These are phyloP conservation scores for Brassica incana DNA, from an alignment of 345 rosid species.

Conservation along the genomic window DNA sequence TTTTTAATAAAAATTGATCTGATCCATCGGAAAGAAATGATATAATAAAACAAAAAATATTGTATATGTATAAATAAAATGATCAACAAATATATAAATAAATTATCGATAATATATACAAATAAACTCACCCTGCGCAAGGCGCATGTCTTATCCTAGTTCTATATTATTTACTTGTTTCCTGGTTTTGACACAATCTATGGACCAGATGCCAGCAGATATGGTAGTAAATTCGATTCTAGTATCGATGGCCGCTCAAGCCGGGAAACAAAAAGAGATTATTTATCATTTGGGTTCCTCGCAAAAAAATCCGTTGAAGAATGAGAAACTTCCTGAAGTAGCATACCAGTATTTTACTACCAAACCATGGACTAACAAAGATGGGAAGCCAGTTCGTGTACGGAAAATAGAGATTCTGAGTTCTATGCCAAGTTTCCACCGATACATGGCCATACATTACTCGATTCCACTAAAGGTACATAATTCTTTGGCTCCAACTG, in stretches of 20 bases:
- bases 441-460: slow-evolving; percentile 72
- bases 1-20: no score
- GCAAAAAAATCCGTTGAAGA: slow-evolving; percentile 48
- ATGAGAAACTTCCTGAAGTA: slow-evolving; percentile 44
- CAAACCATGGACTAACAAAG: slow-evolving; percentile 80
- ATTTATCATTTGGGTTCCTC: slow-evolving; percentile 88
- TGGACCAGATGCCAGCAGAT: slow-evolving; percentile 71
- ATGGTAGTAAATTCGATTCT: slow-evolving; percentile 79
- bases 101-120: no score
- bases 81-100: no score
- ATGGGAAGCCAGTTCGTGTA: slow-evolving; percentile 70
- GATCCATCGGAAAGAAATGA: no score
- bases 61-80: no score
- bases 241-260: slow-evolving; percentile 58
- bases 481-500: background rate
- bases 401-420: slow-evolving; percentile 44
- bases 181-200: background rate
- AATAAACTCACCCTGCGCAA: no score
- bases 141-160: no score
- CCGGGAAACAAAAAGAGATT: slow-evolving; percentile 24
- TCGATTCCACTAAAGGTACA: slow-evolving; percentile 62
- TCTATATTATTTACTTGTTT: background rate
- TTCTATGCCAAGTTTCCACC: slow-evolving; percentile 72
- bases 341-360: slow-evolving; percentile 53
- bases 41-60: no score